These are phyloP conservation scores for Zostera marina DNA, from an alignment of 116 monocot species.

Conservation along the genomic window DNA sequence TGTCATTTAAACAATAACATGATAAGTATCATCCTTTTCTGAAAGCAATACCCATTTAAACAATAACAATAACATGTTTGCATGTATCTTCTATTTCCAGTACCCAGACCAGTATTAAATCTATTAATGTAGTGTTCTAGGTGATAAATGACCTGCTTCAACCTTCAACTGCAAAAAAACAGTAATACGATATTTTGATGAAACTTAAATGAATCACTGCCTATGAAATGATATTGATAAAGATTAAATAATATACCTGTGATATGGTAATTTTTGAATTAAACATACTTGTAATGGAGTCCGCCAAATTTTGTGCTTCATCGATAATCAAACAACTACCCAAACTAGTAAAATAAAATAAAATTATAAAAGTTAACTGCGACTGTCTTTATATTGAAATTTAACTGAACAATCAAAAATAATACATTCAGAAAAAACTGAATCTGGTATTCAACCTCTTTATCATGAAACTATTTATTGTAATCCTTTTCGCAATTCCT, in stretches of 20 bases:
- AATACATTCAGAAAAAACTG: too few relatives aligned
- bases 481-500: too few relatives aligned
- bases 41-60: constrained; percentile 34
- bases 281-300: constrained; percentile 85
- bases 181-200: not conserved
- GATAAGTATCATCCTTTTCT: constrained; percentile 11
- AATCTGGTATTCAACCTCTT: too few relatives aligned
- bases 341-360: too few relatives aligned
- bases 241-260: constrained; percentile 57
- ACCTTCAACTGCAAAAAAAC: constrained; percentile 30
- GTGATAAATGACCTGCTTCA: constrained; percentile 44
- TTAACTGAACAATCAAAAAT: too few relatives aligned
- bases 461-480: too few relatives aligned
- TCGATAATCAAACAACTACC: constrained; percentile 76
- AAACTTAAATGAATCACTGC: not conserved
- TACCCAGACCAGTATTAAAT: constrained; percentile 46
- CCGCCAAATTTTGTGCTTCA: constrained; percentile 95
- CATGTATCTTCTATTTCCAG: constrained; percentile 85
- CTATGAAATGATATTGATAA: not conserved
- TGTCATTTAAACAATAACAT: constrained; percentile 36
- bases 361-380: too few relatives aligned
- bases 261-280: constrained; percentile 60
- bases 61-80: constrained; percentile 56
- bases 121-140: constrained; percentile 50
- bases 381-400: too few relatives aligned